Conservation (phyloP, 345 rosid species). For the Fremontodendron californicum region DNA sequence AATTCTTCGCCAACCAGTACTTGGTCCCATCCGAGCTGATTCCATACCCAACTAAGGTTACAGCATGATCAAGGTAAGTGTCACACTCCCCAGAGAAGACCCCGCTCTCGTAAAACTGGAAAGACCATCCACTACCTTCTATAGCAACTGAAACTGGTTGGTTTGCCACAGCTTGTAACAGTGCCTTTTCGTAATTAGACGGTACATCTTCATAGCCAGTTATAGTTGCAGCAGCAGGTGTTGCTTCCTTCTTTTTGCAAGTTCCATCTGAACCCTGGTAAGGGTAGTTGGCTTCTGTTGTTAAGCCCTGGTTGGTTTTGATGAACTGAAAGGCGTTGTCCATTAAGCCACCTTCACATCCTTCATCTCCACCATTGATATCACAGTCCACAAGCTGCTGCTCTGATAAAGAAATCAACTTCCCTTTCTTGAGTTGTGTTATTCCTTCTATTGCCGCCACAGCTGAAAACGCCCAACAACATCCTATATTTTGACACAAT, state of each 20-base stretch:
- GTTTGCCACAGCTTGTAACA: conserved; percentile 62
- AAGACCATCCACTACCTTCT: conserved; percentile 67
- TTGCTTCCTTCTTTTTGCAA: not conserved
- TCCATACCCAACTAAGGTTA: conserved; percentile 33
- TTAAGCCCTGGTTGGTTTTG: conserved; percentile 1
- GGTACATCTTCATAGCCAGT: conserved; percentile 59
- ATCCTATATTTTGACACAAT: conserved; percentile 25
- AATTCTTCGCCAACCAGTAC: conserved; percentile 41
- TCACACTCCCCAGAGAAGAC: conserved; percentile 32
- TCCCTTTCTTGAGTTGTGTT: conserved; percentile 23
- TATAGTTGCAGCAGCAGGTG: not conserved
- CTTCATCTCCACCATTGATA: conserved; percentile 33
- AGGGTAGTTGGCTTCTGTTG: conserved; percentile 11
- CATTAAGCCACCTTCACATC: conserved; percentile 24
- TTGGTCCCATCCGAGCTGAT: conserved; percentile 13
- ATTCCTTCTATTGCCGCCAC: conserved; percentile 52
- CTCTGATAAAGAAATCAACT: conserved; percentile 34
- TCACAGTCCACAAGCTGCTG: conserved; percentile 48
- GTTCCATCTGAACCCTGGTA: not conserved
- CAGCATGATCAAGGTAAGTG: conserved; percentile 27
- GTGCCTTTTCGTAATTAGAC: conserved; percentile 43
- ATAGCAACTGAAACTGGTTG: conserved; percentile 76
- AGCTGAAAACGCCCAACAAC: conserved; percentile 52
- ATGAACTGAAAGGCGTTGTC: conserved; percentile 10
- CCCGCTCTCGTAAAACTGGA: conserved; percentile 47